Base-by-base conservation (phyloP, 208 protist genomes). In the Trypanosoma congolense region DNA sequence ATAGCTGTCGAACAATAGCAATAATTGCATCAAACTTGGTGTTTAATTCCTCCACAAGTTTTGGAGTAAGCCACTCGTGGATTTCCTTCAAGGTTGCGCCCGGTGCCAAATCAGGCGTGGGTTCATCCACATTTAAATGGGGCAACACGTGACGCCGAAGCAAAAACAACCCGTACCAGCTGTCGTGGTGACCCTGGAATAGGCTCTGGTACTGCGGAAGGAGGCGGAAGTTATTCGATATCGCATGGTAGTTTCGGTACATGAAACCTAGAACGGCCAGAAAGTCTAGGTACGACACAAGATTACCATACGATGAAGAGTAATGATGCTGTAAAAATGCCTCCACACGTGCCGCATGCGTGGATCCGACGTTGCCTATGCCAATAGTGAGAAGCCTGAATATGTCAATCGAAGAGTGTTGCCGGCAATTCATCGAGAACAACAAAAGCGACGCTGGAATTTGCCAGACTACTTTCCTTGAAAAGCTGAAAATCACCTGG, bases 1-100 rank as follows among this genome's bases (percentile, higher is more conserved):
- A 98, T 22, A 99, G 86, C 77, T 98, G 97, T 29, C 92, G 85
- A n/a, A 96, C 65, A 61, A 98, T 97, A 35, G 84, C 73, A 61
- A 98, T 53, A 16, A 99, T 77, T 12, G 97, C 70, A 49, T 99
- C 80, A 60, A 97, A 99, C 83, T 99, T 99, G 30, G 82, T 66
- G 28, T 70, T 52, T 33, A 92, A 65, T 70, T 97, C 89, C n/a
- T 65, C 58, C 22, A 72, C 69, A 42, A 95, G 79, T 12, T 59
- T 65, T 5, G 64, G 61, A 8, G 78, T 36, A 38, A 93, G 76
- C 83, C 84, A 92, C 19, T 26, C 54, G 8, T 43, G 24, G 22
- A 80, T 42, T 58, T 78, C 68, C 57, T 70, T 68, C 14, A 42
- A 6, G n/a, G 71, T 83, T 28, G 83, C 78, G 36, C 66, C 51